Evolutionary conservation across 2,329 filamentous ascomycete species (phyloP).

Genomic region (Thelonectria olida): DNA sequence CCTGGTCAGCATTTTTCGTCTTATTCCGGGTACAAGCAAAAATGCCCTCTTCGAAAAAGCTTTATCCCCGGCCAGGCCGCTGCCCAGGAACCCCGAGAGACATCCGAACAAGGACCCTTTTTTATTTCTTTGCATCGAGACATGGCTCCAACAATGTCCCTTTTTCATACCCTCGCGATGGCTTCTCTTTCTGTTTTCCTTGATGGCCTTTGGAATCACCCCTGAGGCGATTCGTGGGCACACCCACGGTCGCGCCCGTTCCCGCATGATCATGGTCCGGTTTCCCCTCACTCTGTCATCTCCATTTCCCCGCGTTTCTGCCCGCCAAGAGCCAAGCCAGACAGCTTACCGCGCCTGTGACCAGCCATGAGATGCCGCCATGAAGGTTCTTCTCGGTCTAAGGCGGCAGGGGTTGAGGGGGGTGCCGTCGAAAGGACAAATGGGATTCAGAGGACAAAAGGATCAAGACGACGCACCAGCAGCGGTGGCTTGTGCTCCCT

Average conservation of each 20-base stretch:
- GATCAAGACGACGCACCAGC: background rate
- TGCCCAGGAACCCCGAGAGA: slow-evolving; percentile 34
- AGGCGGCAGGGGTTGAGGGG: background rate
- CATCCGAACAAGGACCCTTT: slow-evolving; percentile 33
- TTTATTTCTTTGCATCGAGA: background rate
- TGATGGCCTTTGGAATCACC: background rate
- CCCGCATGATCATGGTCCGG: slow-evolving; percentile 36
- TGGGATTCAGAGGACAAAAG: background rate
- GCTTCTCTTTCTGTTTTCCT: background rate
- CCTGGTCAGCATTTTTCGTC: background rate
- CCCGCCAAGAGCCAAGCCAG: slow-evolving; percentile 11
- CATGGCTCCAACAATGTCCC: background rate
- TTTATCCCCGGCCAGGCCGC: slow-evolving; percentile 8
- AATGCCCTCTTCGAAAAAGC: background rate
- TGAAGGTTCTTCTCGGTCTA: background rate
- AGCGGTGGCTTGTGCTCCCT: slow-evolving; percentile 1
- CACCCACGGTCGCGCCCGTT: slow-evolving; percentile 26
- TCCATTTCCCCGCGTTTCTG: slow-evolving; percentile 41
- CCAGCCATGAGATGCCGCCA: slow-evolving; percentile 1
- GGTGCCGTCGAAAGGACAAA: background rate
- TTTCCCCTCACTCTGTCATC: slow-evolving; percentile 32
- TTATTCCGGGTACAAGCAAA: background rate
- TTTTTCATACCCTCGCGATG: background rate
- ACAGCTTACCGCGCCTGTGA: slow-evolving; percentile 10
- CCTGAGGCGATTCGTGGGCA: background rate